Base-by-base conservation (phyloP, 2,329 filamentous ascomycete genomes). In the Hysterium pulicare region DNA sequence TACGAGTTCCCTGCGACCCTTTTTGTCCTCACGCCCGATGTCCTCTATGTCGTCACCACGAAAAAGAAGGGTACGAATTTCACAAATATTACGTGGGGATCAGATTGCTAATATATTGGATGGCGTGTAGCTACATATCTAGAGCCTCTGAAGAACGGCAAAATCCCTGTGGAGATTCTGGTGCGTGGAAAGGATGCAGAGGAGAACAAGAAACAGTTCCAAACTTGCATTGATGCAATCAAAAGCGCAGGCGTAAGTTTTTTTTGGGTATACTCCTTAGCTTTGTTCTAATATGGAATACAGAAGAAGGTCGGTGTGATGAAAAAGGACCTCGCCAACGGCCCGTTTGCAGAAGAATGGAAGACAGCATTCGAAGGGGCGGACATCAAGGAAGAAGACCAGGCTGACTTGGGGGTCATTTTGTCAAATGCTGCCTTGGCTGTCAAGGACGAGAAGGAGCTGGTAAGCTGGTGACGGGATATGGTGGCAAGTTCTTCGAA, bases 1-100 rank as follows among this genome's bases (percentile, higher is more conserved):
- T 98, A 98, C 75, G 93, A 98, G 68, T 98, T 98, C 62, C 93
- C 93, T 24, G 90, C 91, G 30, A 98, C 93, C 0, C 76, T 98
- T 50, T 89, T 98, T 76, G 78, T 98, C 40, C 83, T 98, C 66
- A 97, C 91, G 1, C 74, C 84, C 47, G 93, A 97, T 48, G 82
- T 83, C 35, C 77, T 97, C 57, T 94, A 93, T 71, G 85, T 97
- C 46, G 83, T 98, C 52, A 98, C 93, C 5, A 98, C 93, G 5
- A 85, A 88, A 45, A 98, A 98, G 73, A 98, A 98, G 82, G 91
- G 90, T 95, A 65, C 51, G 58, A 48, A 19, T 20, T 17, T 31
- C 30, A 35, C 13, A n/a, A 32, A 26, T 15, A 6, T 19, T 46
- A 22, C 15, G 19, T 34, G 47, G 42, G 40, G 33, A 28, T 34